Conservation (phyloP, 2,329 filamentous ascomycete species). For the Calonectria leucothoes region DNA sequence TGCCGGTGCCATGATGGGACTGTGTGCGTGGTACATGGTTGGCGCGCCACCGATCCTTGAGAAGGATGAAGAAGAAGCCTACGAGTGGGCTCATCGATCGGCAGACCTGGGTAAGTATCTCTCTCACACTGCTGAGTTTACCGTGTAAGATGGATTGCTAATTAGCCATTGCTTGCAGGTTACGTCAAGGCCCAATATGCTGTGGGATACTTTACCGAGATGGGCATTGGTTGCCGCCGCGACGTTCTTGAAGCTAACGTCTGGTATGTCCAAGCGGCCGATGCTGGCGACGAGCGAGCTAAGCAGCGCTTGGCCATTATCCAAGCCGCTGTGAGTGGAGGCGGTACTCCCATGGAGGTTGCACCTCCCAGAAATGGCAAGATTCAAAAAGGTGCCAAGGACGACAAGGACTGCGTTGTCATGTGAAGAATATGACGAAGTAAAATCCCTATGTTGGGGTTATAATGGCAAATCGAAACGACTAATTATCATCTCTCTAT, state of each 20-base stretch:
- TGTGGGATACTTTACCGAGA: slow-evolving; percentile 96
- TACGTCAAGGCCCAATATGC: slow-evolving; percentile 88
- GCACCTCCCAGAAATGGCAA: slow-evolving; percentile 63
- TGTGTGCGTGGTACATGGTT: slow-evolving; percentile 99
- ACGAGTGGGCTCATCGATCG: slow-evolving; percentile 92
- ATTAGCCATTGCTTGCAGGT: slow-evolving; percentile 55
- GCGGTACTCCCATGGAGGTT: slow-evolving; percentile 67
- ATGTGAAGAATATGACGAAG: slow-evolving; percentile 55
- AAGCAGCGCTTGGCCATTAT: slow-evolving; percentile 90
- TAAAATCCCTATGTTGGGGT: slow-evolving; percentile 1
- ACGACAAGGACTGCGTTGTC: slow-evolving; percentile 68
- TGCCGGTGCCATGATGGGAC: slow-evolving; percentile 93
- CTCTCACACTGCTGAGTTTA: too few species aligned
- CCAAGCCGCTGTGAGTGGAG: slow-evolving; percentile 77
- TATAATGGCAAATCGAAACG: slow-evolving; percentile 30
- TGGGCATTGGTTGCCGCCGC: slow-evolving; percentile 94
- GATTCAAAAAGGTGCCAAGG: slow-evolving; percentile 60
- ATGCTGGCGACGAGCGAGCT: slow-evolving; percentile 89
- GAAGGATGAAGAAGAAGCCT: slow-evolving; percentile 95
- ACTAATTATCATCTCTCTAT: slow-evolving; percentile 35
- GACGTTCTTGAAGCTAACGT: slow-evolving; percentile 98
- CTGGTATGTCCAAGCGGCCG: slow-evolving; percentile 97
- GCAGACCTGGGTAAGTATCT: slow-evolving; percentile 80
- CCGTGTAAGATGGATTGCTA: slow-evolving; percentile 12
- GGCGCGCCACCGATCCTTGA: slow-evolving; percentile 92